These are phyloP conservation scores for Aegilops umbellulata DNA, from an alignment of 176 grass and related monocot species.

Conservation along the genomic window DNA sequence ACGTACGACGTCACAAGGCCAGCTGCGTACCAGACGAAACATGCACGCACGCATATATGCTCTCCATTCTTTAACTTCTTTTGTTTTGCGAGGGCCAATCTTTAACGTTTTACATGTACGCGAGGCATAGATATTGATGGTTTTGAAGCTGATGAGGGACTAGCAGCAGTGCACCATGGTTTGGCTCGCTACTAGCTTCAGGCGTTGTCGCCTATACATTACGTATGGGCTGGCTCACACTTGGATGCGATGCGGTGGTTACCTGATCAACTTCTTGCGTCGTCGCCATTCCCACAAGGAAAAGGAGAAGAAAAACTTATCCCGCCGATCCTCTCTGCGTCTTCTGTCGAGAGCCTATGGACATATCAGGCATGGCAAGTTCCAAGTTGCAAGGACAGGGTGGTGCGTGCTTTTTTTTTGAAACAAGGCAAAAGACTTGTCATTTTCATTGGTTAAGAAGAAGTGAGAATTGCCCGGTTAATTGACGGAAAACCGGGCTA, in stretches of 20 bases:
- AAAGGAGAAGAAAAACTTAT: slow-evolving; percentile 10
- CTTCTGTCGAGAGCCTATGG: slow-evolving; percentile 4
- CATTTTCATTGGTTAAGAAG: no score
- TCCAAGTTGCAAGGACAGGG: slow-evolving; percentile 29
- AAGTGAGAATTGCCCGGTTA: no score
- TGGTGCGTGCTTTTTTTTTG: neutral
- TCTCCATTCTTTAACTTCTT: neutral
- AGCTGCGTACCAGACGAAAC: neutral
- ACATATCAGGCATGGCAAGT: neutral
- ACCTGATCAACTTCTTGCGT: neutral
- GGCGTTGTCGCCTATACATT: neutral
- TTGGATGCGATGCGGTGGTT: neutral
- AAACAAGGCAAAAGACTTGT: no score
- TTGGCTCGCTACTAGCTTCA: neutral
- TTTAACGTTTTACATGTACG: slow-evolving; percentile 14
- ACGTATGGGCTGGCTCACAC: neutral
- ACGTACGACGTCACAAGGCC: neutral
- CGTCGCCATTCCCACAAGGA: neutral
- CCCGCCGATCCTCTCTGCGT: neutral
- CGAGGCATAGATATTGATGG: neutral
- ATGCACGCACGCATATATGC: neutral
- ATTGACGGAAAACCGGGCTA: no score
- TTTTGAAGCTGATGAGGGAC: neutral
- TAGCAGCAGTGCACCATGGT: neutral
- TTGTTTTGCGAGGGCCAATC: neutral